Evolutionary conservation across 306 rosid species (phyloP).

Genomic region (Medicago ruthenica): DNA sequence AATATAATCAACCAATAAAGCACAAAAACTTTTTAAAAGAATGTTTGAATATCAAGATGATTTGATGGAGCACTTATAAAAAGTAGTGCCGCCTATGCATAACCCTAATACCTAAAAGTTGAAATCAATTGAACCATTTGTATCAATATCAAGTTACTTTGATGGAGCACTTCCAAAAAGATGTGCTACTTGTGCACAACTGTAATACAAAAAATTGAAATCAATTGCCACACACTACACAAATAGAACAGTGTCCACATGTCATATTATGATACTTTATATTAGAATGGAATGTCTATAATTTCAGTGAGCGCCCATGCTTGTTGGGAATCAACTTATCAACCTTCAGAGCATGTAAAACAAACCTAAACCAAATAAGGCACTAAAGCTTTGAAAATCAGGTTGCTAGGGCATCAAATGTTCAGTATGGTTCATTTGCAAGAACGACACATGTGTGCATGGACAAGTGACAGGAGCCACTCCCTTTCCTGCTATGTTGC

Average conservation of each 20-base stretch:
- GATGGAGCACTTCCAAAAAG: constrained; percentile 10
- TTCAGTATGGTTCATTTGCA: background rate
- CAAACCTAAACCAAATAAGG: constrained; percentile 7
- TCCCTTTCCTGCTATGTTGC: background rate
- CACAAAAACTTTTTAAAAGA: background rate
- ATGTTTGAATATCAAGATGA: background rate
- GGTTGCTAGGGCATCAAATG: background rate
- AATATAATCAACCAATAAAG: constrained; percentile 5
- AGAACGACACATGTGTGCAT: background rate
- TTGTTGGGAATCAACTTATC: background rate
- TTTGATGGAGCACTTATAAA: too few species aligned
- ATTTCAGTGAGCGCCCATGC: background rate
- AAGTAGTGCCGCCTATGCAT: too few species aligned
- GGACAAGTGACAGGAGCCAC: background rate
- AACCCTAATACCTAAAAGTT: too few species aligned
- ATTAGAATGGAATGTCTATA: background rate
- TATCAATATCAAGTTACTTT: background rate
- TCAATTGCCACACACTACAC: background rate
- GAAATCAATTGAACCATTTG: too few species aligned
- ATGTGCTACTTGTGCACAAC: background rate
- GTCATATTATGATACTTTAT: background rate
- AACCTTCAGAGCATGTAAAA: constrained; percentile 1
- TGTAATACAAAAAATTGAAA: constrained; percentile 3
- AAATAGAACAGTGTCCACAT: background rate
- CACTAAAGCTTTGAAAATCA: background rate